phyloP scores from a whole-genome alignment of 2,329 filamentous ascomycete species.

The Pseudogymnoascus sp. region DNA sequence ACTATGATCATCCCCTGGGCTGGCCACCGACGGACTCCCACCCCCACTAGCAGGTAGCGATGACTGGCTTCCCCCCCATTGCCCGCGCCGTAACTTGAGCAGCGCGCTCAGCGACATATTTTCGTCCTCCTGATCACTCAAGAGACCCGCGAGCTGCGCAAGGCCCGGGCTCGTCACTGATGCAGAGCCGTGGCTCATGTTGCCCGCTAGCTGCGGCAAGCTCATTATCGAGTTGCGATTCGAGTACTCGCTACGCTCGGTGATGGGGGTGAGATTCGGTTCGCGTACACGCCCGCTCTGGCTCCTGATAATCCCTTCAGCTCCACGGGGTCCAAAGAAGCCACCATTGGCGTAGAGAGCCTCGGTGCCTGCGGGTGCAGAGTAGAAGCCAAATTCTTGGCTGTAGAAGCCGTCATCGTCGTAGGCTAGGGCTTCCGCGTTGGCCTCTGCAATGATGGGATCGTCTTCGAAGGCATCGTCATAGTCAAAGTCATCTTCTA shows the following conservation, averaged over 20 bases:
- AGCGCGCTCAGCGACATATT: slow-evolving; percentile 69
- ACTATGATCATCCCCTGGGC: slow-evolving; percentile 19
- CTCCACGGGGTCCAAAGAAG: slow-evolving; percentile 73
- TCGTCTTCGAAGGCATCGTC: slow-evolving; percentile 72
- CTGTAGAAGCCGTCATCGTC: slow-evolving; percentile 94
- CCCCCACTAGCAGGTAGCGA: slow-evolving; percentile 46
- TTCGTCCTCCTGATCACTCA: slow-evolving; percentile 43
- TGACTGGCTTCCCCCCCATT: slow-evolving; percentile 75
- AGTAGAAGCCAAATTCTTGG: slow-evolving; percentile 94
- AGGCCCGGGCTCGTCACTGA: slow-evolving; percentile 63
- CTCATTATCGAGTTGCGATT: slow-evolving; percentile 88
- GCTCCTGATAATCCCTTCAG: slow-evolving; percentile 50
- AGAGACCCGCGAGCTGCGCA: slow-evolving; percentile 62
- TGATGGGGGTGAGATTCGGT: slow-evolving; percentile 92
- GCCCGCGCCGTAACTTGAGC: slow-evolving; percentile 60
- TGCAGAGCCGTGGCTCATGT: slow-evolving; percentile 33
- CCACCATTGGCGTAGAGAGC: slow-evolving; percentile 64
- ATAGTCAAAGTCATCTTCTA: slow-evolving; percentile 35
- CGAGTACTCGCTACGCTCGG: slow-evolving; percentile 90
- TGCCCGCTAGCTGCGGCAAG: slow-evolving; percentile 44
- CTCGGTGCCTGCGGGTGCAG: slow-evolving; percentile 41
- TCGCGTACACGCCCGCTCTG: slow-evolving; percentile 71
- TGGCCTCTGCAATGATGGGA: slow-evolving; percentile 87
- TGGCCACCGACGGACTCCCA: slow-evolving; percentile 30
- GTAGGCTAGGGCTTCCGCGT: slow-evolving; percentile 84